Evolutionary conservation across 2,329 filamentous ascomycete species (phyloP).

Genomic region (Phaeoacremonium minimum): DNA sequence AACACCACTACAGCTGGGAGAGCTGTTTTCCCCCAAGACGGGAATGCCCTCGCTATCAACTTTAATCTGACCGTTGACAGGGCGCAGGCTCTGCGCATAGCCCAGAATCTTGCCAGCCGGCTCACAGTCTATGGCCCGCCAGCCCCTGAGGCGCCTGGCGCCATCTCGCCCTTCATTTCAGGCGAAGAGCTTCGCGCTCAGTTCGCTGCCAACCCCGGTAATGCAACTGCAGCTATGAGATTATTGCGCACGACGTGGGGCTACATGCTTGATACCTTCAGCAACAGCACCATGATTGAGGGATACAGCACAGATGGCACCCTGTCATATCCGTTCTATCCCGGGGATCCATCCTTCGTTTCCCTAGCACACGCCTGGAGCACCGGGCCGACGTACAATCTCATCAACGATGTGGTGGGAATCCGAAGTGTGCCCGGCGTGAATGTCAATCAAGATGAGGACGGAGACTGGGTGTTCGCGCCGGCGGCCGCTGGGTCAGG

Average conservation of each 20-base stretch:
- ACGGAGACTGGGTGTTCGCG: background rate
- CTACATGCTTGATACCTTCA: slow-evolving; percentile 1
- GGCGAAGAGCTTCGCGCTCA: slow-evolving; percentile 6
- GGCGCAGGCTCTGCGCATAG: slow-evolving; percentile 1
- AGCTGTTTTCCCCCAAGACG: slow-evolving; percentile 21
- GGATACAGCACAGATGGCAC: slow-evolving; percentile 6
- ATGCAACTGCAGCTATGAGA: slow-evolving; percentile 4
- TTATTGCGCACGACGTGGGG: slow-evolving; percentile 5
- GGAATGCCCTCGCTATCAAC: slow-evolving; percentile 5
- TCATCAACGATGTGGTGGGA: slow-evolving; percentile 5
- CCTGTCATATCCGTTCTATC: slow-evolving; percentile 7
- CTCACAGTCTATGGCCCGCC: slow-evolving; percentile 6
- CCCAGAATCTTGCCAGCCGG: slow-evolving; percentile 3
- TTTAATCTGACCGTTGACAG: slow-evolving; percentile 7
- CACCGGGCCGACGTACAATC: slow-evolving; percentile 5
- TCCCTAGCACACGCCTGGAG: slow-evolving; percentile 7
- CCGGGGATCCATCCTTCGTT: slow-evolving; percentile 4
- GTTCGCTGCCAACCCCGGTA: slow-evolving; percentile 2
- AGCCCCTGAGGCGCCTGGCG: slow-evolving; percentile 3
- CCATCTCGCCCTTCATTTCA: slow-evolving; percentile 8
- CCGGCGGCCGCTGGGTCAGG: background rate
- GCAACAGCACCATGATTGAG: slow-evolving; percentile 6
- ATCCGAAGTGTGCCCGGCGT: background rate
- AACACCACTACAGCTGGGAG: slow-evolving; percentile 32
- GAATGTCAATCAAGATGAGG: background rate